phyloP scores from a whole-genome alignment of 306 rosid species.

The Trichosanthes cucumerina region DNA sequence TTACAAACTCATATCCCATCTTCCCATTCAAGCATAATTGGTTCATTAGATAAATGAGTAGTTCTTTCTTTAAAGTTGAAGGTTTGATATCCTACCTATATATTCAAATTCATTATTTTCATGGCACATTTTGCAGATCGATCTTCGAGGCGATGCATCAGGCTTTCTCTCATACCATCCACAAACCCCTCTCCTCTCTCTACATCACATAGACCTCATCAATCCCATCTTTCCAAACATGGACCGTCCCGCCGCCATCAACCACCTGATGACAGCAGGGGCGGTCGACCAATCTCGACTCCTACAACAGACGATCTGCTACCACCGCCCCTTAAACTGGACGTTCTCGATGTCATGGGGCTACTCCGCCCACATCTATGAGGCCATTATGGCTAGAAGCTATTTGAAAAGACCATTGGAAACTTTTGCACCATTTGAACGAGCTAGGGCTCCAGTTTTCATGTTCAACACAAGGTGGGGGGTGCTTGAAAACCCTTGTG shows the following conservation, averaged over 20 bases:
- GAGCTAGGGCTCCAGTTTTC: constrained; percentile 18
- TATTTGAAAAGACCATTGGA: constrained; percentile 31
- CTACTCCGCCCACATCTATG: constrained; percentile 37
- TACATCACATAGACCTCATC: constrained; percentile 35
- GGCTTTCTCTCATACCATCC: constrained; percentile 38
- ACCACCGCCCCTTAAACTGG: constrained; percentile 37
- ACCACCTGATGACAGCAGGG: constrained; percentile 25
- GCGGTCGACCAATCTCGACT: constrained; percentile 28
- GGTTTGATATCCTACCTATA: no score
- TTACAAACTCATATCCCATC: no score
- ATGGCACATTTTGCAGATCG: constrained; percentile 15
- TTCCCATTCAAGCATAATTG: no score
- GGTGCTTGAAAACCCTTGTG: constrained; percentile 22
- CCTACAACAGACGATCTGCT: constrained; percentile 43
- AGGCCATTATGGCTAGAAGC: constrained; percentile 22
- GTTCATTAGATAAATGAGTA: no score
- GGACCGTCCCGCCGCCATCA: constrained; percentile 29
- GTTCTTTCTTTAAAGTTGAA: no score
- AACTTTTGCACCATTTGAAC: constrained; percentile 29
- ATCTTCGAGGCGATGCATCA: constrained; percentile 27
- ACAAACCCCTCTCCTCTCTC: constrained; percentile 26
- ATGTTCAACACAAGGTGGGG: constrained; percentile 37
- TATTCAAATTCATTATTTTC: no score
- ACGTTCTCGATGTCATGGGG: constrained; percentile 45
- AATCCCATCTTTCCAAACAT: constrained; percentile 39